Evolutionary conservation across 306 rosid genomes (phyloP), one percentile per base, ranked within the genome.

Genomic region (Casuarina glauca): DNA sequence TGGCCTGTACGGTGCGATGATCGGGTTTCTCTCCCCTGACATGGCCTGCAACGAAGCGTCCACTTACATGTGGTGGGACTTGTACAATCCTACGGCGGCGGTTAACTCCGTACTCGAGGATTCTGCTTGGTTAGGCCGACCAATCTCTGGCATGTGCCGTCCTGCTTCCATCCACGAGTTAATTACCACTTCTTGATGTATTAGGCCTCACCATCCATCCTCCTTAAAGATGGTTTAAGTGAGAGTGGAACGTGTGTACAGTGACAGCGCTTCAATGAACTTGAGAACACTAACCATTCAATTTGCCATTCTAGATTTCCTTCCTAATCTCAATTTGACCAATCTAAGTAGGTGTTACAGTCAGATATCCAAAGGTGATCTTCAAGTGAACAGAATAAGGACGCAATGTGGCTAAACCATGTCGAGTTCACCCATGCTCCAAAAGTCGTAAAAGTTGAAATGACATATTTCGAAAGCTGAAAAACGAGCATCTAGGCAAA

Each of bases 51-150:
- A 76, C 39, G 69, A 84, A 69, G 74, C 81, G 44, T 77, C 87
- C 61, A 80, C 69, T 26, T 82, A 88, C 78, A 78, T 94, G 44
- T 94, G 98, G 97, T 94, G 98, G 98, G 98, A 94, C 76, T 72
- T 89, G 19, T 84, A 86, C 77, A 89, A 86, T 76, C 98, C 98
- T 10, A 89, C 96, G 52, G 57, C 6, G 46, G 87, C 88, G 20
- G 93, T 90, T 36, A 84, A 94, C 85, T 60, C 88, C 70, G 86
- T 94, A 85, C 69, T 92, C 35, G 94, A 92, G 2, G 88, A 89
- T 72, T 85, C 96, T 46, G 90, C 89, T 16, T 94, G 98, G 98
- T 80, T 85, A 35, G 89, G 84, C 74, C 76, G 32, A 8, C 91
- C 89, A 32, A 84, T 89, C 80, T 64, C 88, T 7, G 80, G 69